Evolutionary conservation across 2,329 filamentous ascomycete genomes (phyloP).

Genomic region (Torrubiellomyces zombiae): DNA sequence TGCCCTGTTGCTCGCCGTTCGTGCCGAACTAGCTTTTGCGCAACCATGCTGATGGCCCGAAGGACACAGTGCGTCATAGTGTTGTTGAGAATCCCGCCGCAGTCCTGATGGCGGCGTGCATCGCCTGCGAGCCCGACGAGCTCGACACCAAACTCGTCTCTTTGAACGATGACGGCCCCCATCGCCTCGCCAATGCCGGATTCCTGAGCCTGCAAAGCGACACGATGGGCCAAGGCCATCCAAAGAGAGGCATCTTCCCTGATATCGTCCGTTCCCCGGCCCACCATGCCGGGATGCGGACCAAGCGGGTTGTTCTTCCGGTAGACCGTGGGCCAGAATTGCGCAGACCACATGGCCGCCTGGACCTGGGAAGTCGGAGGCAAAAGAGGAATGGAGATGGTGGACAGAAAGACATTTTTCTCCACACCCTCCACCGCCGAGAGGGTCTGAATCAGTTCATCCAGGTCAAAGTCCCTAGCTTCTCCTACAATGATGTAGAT

Average conservation of each 20-base stretch:
- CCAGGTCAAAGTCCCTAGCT: slow-evolving; percentile 31
- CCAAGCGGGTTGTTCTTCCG: slow-evolving; percentile 78
- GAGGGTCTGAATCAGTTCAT: slow-evolving; percentile 33
- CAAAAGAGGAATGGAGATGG: slow-evolving; percentile 52
- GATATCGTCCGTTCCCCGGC: slow-evolving; percentile 53
- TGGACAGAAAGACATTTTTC: slow-evolving; percentile 38
- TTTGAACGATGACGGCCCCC: slow-evolving; percentile 61
- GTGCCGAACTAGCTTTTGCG: slow-evolving; percentile 43
- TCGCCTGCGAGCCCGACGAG: slow-evolving; percentile 63
- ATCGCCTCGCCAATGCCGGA: slow-evolving; percentile 49
- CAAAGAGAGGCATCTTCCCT: slow-evolving; percentile 44
- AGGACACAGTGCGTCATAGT: slow-evolving; percentile 65
- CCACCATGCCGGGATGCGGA: slow-evolving; percentile 61
- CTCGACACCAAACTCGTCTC: slow-evolving; percentile 30
- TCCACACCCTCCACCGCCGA: slow-evolving; percentile 32
- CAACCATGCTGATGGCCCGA: slow-evolving; percentile 70
- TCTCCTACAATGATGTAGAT: slow-evolving; percentile 41
- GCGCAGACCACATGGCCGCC: slow-evolving; percentile 54
- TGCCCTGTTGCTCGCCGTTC: slow-evolving; percentile 26
- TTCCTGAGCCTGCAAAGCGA: slow-evolving; percentile 41
- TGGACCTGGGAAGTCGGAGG: slow-evolving; percentile 62
- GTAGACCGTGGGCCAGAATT: slow-evolving; percentile 76
- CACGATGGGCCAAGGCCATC: slow-evolving; percentile 50
- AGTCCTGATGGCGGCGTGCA: slow-evolving; percentile 49
- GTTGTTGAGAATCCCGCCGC: slow-evolving; percentile 39